These are phyloP conservation scores for Brassica napus DNA, from an alignment of 345 rosid genomes.

Conservation along the genomic window Da-Ae NC_063434.1:10449001-10449500, in stretches of 20 bases:
- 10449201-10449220: not conserved
- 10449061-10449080: not conserved
- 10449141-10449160: not conserved
- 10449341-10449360: slow-evolving; percentile 5
- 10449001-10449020: slow-evolving; percentile 41
- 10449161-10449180: slow-evolving; percentile 1
- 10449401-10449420: not conserved
- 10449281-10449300: slow-evolving; percentile 16
- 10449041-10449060: not conserved
- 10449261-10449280: not conserved
- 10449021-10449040: slow-evolving; percentile 17
- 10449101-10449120: not conserved
- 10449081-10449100: not conserved
- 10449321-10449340: not conserved
- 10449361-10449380: not conserved
- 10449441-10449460: not conserved
- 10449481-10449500: not conserved
- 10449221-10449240: slow-evolving; percentile 24
- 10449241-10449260: not conserved
- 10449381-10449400: not conserved
- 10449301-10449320: slow-evolving; percentile 25
- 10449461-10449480: not conserved
- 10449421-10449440: not conserved
- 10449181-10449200: slow-evolving; percentile 36
- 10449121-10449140: not conserved